Percentiles rank a stretch among this genome's conserved stretches.
phyloP scores from a whole-genome alignment of 78 protist genomes.

The Creolimax fragrantissima region DNA sequence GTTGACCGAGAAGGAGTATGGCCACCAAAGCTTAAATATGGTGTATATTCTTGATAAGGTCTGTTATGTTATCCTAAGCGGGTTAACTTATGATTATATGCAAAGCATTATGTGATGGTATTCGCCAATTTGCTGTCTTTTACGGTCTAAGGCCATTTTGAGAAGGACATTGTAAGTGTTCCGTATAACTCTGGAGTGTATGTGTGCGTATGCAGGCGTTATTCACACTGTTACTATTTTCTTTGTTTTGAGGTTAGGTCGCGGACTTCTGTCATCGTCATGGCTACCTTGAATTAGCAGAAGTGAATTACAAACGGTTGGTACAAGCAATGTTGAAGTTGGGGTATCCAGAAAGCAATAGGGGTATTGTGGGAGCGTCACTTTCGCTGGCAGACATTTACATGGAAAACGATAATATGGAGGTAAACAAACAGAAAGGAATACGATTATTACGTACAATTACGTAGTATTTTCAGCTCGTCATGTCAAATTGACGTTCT shows the following conservation, averaged over 20 bases:
- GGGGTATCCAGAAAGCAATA: background rate
- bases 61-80: too few relatives aligned
- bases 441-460: too few relatives aligned
- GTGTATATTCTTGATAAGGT: background rate
- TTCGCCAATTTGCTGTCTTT: too few relatives aligned
- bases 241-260: too few relatives aligned
- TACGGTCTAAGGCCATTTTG: too few relatives aligned
- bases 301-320: background rate
- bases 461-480: background rate
- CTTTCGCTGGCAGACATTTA: background rate
- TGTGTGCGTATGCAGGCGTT: too few relatives aligned
- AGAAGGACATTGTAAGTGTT: too few relatives aligned
- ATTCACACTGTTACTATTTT: too few relatives aligned
- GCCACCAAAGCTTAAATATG: background rate
- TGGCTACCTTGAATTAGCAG: background rate
- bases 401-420: background rate
- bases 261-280: background rate
- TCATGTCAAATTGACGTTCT: background rate
- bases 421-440: too few relatives aligned
- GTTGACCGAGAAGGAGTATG: background rate
- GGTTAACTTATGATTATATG: too few relatives aligned
- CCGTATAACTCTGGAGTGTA: too few relatives aligned
- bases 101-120: too few relatives aligned
- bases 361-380: background rate
- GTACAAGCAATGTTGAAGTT: background rate